Base-by-base conservation (phyloP, 1,139 yeast species). In the Scheffersomyces quercinus region DNA sequence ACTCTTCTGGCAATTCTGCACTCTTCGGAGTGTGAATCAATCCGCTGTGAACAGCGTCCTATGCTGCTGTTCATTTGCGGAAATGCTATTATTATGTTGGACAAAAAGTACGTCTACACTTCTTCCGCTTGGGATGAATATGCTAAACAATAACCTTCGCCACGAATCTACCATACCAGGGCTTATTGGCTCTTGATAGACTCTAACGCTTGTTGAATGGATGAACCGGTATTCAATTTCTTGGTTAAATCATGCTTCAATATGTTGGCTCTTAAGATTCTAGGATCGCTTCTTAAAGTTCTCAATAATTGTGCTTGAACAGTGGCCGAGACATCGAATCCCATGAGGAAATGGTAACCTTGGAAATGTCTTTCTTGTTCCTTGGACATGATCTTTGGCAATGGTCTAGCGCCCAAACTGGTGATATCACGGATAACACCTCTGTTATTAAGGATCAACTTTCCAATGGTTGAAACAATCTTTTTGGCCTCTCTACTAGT, bases 291-390 rank as follows among this genome's bases (percentile, higher is more conserved):
- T 58, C 86, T 81, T 54, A 91, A 70, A 3, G 95, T 83, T 67
- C 96, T 79, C 52, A 84, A 68, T 45, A 93, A 82, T 67, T 90
- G 96, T 40, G 85, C 79, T 65, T 91, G 98, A 8, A 88, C 97
- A 40, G 85, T 83, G 11, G 91, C 78, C 42, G 95, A 85, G 2
- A 90, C 78, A 61, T 93, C 98, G 62, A 93, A 93, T 20, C 88
- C 76, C 82, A 93, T 81, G 50, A 88, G 67, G 58, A 91, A 91
- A 57, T 89, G 93, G 48, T 85, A 85, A 2, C 97, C 98, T 62
- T 88, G 91, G 62, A 88, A 88, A 64, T 91, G 96, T 51, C 83
- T 78, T 62, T 90, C 96, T 62, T 91, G 95, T 60, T 89, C 90
- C 62, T 88, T 88, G 55, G 84, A 82, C 67, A 88, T 78, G 51